Evolutionary conservation across 2,329 filamentous ascomycete genomes (phyloP).

Genomic region (Talaromyces sp.): DNA sequence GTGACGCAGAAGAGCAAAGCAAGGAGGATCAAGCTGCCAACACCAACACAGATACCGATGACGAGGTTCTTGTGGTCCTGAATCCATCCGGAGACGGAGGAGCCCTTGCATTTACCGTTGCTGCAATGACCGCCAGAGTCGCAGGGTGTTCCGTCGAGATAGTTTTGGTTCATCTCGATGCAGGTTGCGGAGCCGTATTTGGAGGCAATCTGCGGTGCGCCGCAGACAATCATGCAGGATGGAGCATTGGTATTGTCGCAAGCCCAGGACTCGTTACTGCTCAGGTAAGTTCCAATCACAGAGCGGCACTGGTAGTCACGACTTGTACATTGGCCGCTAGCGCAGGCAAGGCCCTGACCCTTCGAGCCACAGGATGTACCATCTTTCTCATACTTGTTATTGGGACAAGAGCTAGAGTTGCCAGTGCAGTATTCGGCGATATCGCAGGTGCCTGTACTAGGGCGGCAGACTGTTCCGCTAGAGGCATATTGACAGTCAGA

Average conservation of each 20-base stretch:
- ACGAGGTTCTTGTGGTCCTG: constrained; percentile 75
- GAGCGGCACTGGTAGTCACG: constrained; percentile 86
- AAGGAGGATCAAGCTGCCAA: constrained; percentile 74
- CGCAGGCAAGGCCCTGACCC: constrained; percentile 67
- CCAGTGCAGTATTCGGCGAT: constrained; percentile 83
- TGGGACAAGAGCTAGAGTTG: constrained; percentile 70
- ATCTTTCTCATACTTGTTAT: constrained; percentile 69
- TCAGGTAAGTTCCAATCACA: constrained; percentile 74
- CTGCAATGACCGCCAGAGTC: constrained; percentile 75
- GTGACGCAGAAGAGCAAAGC: constrained; percentile 68
- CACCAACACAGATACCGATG: constrained; percentile 73
- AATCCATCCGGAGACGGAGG: constrained; percentile 75
- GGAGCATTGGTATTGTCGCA: constrained; percentile 62
- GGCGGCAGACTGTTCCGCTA: constrained; percentile 74
- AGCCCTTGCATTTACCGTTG: constrained; percentile 77
- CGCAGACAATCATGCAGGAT: constrained; percentile 77
- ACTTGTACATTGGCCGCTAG: constrained; percentile 92
- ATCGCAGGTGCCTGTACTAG: constrained; percentile 79
- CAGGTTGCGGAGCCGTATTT: constrained; percentile 66
- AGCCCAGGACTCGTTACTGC: constrained; percentile 75
- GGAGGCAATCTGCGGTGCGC: constrained; percentile 66
- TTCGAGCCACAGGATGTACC: constrained; percentile 69
- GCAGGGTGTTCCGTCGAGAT: constrained; percentile 88
- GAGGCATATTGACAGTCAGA: constrained; percentile 48
- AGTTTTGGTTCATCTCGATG: constrained; percentile 73